These are phyloP conservation scores for Claviceps sp. DNA, from an alignment of 2,329 filamentous ascomycete genomes.

Conservation along the genomic window DNA sequence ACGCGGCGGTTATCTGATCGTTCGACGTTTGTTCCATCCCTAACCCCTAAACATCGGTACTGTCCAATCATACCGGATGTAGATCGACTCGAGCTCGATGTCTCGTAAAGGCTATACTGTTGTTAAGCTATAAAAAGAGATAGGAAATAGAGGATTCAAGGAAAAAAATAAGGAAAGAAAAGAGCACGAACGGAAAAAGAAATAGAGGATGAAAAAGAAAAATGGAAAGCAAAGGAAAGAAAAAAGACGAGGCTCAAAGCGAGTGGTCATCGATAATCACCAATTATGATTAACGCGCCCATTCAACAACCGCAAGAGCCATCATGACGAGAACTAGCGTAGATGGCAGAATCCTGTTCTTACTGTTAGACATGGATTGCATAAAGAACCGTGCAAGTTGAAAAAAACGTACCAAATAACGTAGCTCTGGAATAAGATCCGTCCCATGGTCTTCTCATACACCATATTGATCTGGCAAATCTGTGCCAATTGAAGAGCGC, in stretches of 20 bases:
- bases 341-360: conserved; percentile 71
- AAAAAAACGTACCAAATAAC: conserved; percentile 60
- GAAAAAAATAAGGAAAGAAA: background rate
- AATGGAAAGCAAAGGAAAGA: background rate
- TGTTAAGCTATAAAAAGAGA: no score
- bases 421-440: conserved; percentile 78
- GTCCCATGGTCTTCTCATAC: conserved; percentile 88
- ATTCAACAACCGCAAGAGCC: conserved; percentile 84
- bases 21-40: background rate
- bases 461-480: conserved; percentile 98
- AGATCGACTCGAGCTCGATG: background rate
- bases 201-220: background rate
- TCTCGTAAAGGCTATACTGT: background rate
- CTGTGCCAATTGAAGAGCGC: conserved; percentile 85
- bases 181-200: background rate
- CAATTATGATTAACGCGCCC: conserved; percentile 39
- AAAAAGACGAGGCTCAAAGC: background rate
- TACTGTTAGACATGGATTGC: conserved; percentile 15
- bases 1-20: background rate
- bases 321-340: conserved; percentile 83
- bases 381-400: conserved; percentile 7
- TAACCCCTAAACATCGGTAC: background rate
- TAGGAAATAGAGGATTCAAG: no score
- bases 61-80: background rate
- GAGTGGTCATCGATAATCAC: background rate